Base-by-base conservation (phyloP, 2,329 filamentous ascomycete genomes). In the Calonectria naviculata region DNA sequence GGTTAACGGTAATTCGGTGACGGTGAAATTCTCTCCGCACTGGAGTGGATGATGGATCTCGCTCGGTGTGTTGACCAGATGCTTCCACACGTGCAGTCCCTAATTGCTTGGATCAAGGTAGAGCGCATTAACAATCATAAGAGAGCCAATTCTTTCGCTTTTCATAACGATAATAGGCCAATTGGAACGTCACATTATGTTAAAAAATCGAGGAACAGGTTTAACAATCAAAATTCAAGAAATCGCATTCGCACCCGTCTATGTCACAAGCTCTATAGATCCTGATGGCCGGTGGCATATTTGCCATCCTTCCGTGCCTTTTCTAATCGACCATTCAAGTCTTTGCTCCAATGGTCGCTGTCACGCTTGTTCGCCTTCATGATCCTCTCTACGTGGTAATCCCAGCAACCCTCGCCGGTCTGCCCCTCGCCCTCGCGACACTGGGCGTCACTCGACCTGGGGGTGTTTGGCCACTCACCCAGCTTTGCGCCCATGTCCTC, bases 401-500 rank as follows among this genome's bases (percentile, higher is more conserved):
- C 89, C 90, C 89, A 91, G 79, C 90, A 92, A 46, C 87, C 89
- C 70, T 90, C 88, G 1, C 81, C 82, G 29, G 82, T 80, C 19
- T 73, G 76, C 21, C 73, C 71, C 17, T 78, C 81, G 3, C 75
- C 78, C 19, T 74, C 73, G 46, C 76, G 79, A 54, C 86, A 89
- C 58, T 80, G 74, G 67, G 76, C 75, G 24, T 85, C 83, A 28
- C 79, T 79, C 44, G 79, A 75, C 60, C 81, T 81, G 5, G 77
- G 73, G 24, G 74, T 76, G 26, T 73, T 83, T 0, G 90, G 90
- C 90, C 90, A 93, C 72, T 89, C 82, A 0, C 89, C 89, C 21
- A 87, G 73, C 28, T 84, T 83, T 3, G 91, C 91, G 46, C 91
- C 90, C 86, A 92, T 91, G 68, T 89, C 86, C 72, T 88, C 87